A percentile compares a stretch with the other conserved stretches of the same genome.
Evolutionary conservation across 768 basidiomycete species (phyloP).

Genomic region (Boletus sp.): DNA sequence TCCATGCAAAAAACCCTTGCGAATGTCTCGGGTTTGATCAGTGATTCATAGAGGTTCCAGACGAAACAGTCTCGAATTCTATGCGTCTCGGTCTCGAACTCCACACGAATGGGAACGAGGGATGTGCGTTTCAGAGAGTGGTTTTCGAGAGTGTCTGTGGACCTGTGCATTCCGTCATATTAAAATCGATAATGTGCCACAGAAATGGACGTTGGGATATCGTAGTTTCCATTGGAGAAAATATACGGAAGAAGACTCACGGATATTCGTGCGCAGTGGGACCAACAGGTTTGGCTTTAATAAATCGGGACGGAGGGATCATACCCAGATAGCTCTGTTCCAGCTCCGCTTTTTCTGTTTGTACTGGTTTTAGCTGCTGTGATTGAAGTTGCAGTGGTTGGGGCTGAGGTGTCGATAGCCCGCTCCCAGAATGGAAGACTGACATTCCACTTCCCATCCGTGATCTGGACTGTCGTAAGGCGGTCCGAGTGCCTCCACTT

Average conservation of each 20-base stretch:
- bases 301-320: conserved; percentile 77
- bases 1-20: conserved; percentile 87
- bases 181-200: conserved; percentile 13
- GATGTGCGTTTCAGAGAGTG: conserved; percentile 54
- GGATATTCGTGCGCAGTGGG: conserved; percentile 68
- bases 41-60: conserved; percentile 91
- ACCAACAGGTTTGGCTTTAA: conserved; percentile 56
- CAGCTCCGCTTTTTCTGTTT: conserved; percentile 54
- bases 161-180: conserved; percentile 40
- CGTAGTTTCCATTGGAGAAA: conserved; percentile 5
- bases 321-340: conserved; percentile 90
- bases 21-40: conserved; percentile 83
- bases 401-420: conserved; percentile 36
- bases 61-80: conserved; percentile 93
- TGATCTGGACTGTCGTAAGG: conserved; percentile 46
- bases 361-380: conserved; percentile 19
- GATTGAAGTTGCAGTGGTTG: conserved; percentile 17
- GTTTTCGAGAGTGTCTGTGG: conserved; percentile 59
- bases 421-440: conserved; percentile 55
- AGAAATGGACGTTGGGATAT: conserved; percentile 16
- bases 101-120: conserved; percentile 91
- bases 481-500: conserved; percentile 60
- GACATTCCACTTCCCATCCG: conserved; percentile 49
- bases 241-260: conserved; percentile 49
- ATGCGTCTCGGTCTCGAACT: conserved; percentile 90